phyloP scores from a whole-genome alignment of 768 basidiomycete genomes.

The Xerocomellus intermedius region DNA sequence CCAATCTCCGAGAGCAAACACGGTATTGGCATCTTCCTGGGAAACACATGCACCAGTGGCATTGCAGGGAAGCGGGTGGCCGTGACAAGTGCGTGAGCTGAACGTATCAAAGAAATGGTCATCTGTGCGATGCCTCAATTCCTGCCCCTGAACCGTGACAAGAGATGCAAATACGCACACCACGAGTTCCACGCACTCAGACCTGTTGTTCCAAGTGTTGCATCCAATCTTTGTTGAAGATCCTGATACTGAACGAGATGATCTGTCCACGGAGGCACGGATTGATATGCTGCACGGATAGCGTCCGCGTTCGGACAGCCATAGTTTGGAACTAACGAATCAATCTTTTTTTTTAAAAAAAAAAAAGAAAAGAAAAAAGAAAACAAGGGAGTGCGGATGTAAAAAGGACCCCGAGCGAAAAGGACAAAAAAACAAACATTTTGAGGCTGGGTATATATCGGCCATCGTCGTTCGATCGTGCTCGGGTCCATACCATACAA shows the following conservation, averaged over 20 bases:
- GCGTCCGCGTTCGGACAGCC: constrained; percentile 40
- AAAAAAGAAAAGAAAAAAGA: neutral
- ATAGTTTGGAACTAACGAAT: constrained; percentile 47
- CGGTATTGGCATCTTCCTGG: constrained; percentile 45
- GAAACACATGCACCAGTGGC: constrained; percentile 40
- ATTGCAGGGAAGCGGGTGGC: constrained; percentile 43
- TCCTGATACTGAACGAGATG: constrained; percentile 39
- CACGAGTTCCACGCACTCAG: constrained; percentile 44
- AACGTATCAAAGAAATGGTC: constrained; percentile 55
- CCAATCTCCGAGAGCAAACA: constrained; percentile 59
- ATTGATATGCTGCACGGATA: constrained; percentile 42
- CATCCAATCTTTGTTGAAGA: constrained; percentile 38
- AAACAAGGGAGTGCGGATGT: neutral
- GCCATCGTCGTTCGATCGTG: constrained; percentile 33
- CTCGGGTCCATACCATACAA: constrained; percentile 45
- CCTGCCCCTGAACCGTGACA: neutral
- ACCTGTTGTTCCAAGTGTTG: constrained; percentile 40
- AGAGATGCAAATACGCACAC: constrained; percentile 35
- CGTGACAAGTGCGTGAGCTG: constrained; percentile 46
- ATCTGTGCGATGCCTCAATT: constrained; percentile 6
- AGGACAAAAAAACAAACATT: constrained; percentile 31
- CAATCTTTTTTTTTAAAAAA: constrained; percentile 35
- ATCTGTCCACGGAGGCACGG: constrained; percentile 45
- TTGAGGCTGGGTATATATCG: constrained; percentile 42
- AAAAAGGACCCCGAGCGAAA: neutral